Base-by-base conservation (phyloP, 176 grass and related monocot genomes). In the Phyllostachys edulis region DNA sequence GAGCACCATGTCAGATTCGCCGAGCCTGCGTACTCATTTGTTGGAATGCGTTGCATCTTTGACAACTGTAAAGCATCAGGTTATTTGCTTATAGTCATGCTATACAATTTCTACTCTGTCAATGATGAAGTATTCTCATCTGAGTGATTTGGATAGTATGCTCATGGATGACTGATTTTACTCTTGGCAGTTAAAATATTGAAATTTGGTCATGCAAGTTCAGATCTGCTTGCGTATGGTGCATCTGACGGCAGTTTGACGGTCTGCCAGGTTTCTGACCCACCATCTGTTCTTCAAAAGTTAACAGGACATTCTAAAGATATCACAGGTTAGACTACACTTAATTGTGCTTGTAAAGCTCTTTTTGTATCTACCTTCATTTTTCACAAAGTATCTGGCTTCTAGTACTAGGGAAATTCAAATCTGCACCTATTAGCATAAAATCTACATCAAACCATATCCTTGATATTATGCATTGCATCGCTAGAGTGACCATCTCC, bases 41-140 rank as follows among this genome's bases (percentile, higher is more conserved):
- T 99, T 88, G 97, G 97, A 88, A 92, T 99, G 97, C 97, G 96
- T 46, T 99, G 93, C 84, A 94, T 99, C 44, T 96, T 99, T 90
- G 97, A 99, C 78, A 89, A 88, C 83, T 96, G 91, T 80, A 99
- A 91, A 94, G 82, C 88, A 64, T 94, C 93, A 92, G 97, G 97
- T 96, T 77, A 65, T 88, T 86, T 85, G n/a, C 68, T 89, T 36
- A 24, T 68, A 36, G 60, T 59, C 42, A 56, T 71, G 29, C 59
- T 74, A 63, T 23, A 32, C 42, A 2, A 41, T 80, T 88, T 82
- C 16, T 81, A 37, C 20, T 69, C 9, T 91, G 57, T 63, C 42
- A 13, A 23, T 27, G 1, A 49, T 76, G 27, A n/a, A 56, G 24
- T 90, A 18, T 79, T 83, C 27, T 63, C 46, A 29, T 90, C 21